A percentile compares a stretch with the other conserved stretches of the same genome.
Evolutionary conservation across 139 green algal genomes (phyloP).

Genomic region (Edaphochlamys debaryana): DNA sequence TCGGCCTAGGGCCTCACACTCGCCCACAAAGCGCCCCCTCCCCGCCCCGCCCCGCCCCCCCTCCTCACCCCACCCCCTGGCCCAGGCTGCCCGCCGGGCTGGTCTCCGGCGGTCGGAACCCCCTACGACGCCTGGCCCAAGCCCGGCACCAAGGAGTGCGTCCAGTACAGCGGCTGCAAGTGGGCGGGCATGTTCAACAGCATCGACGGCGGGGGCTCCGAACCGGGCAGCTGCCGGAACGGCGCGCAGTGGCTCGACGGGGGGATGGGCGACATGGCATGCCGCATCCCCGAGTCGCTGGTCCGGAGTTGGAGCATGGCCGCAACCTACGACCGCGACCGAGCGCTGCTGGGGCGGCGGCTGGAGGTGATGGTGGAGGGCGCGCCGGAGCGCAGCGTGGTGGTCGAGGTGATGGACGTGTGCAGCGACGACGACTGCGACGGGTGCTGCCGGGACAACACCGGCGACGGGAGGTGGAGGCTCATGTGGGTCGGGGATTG

Average conservation of each 20-base stretch:
- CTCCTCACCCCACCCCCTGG: no score
- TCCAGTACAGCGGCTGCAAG: conserved; percentile 1
- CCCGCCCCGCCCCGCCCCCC: no score
- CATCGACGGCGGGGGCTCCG: not conserved
- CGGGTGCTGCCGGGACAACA: conserved; percentile 39
- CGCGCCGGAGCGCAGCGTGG: not conserved
- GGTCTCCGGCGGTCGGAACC: conserved; percentile 10
- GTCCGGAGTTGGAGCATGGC: conserved; percentile 11
- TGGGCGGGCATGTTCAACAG: conserved; percentile 18
- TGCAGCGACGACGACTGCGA: conserved; percentile 32
- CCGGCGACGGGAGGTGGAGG: conserved; percentile 4
- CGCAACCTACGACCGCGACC: not conserved
- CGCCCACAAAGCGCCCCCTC: no score
- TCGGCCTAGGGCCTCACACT: no score
- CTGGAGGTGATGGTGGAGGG: conserved; percentile 24
- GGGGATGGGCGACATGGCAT: not conserved
- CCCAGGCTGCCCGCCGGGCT: conserved; percentile 9
- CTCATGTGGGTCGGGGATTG: not conserved
- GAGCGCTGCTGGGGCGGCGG: not conserved
- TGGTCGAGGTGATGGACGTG: conserved; percentile 5
- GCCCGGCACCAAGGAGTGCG: conserved; percentile 10
- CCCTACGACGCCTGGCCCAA: conserved; percentile 25
- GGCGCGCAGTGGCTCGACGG: not conserved
- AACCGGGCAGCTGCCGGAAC: not conserved
- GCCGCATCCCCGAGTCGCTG: not conserved